Base-by-base conservation (phyloP, 23 red algal species). In the Gracilaria gracilis region DNA sequence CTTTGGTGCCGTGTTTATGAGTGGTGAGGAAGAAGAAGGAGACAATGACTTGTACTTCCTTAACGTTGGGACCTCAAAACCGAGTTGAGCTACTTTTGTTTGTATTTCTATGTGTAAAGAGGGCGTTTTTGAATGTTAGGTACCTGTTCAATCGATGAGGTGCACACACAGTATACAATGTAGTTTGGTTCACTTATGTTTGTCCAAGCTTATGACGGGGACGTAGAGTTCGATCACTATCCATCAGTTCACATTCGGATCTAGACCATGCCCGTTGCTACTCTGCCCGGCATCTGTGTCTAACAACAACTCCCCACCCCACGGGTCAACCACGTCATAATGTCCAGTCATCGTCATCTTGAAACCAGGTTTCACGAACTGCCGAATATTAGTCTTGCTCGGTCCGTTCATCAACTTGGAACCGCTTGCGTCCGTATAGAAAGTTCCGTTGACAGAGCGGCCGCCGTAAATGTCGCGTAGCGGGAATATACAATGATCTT, bases 321-420 rank as follows among this genome's bases (percentile, higher is more conserved):
- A 77, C 27, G 72, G 72, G 4, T 77, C 72, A 15, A 77, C 72
- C 39, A 77, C 46, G 5, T 77, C 72, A 20, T 77, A 78, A 44
- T 66, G 24, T 17, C 85, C 85, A 61, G 36, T 79, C 24, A 89
- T 57, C 25, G 61, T 8, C 9, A 89, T 32, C 37, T 76, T 46
- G 74, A 90, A 73, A 20, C 76, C 87, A 51, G 87, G 87, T 35
- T 90, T 80, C 9, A 90, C 74, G 70, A 80, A 90, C 64, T 90
- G 87, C n/a, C 87, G 71, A 14, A 90, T 27, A 32, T 50, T 64
- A 28, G 36, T 57, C 17, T 28, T 35, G 16, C 87, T 72, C 15
- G 87, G 87, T n/a, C 87, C 87, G 31, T 46, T 50, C 67, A 65
- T 71, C 27, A 90, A 49, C 14, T 81, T 20, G n/a, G 64, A 34